Conservation (phyloP, 1,284 basidiomycete species). For the Fomitopsis pinicola region DNA sequence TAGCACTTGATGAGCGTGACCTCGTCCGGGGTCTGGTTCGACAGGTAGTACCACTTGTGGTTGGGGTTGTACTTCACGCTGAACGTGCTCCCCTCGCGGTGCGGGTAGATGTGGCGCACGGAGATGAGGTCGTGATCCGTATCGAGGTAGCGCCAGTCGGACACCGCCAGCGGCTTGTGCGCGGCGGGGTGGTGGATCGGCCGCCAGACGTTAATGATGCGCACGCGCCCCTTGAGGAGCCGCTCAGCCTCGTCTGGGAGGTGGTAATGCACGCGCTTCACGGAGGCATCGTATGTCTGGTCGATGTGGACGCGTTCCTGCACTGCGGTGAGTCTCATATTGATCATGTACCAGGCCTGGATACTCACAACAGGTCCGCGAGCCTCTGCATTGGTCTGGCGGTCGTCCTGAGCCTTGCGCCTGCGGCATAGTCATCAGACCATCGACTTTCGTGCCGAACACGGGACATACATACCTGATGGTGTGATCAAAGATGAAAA, state of each 20-base stretch:
- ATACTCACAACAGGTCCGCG: constrained; percentile 15
- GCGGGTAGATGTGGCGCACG: constrained; percentile 26
- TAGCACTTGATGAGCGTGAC: constrained; percentile 45
- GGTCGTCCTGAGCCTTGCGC: constrained; percentile 14
- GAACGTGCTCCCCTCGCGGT: constrained; percentile 30
- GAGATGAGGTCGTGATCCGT: constrained; percentile 30
- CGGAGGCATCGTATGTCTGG: constrained; percentile 45
- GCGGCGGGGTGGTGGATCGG: constrained; percentile 39
- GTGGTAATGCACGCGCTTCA: constrained; percentile 48
- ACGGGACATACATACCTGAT: constrained; percentile 30
- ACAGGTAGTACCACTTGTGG: constrained; percentile 43
- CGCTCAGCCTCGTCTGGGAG: constrained; percentile 40
- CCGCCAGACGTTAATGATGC: constrained; percentile 52
- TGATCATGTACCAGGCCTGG: neutral
- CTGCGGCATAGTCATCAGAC: neutral
- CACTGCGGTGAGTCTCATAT: constrained; percentile 6
- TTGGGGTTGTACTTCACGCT: constrained; percentile 30
- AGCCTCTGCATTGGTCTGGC: constrained; percentile 4
- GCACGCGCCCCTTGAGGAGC: constrained; percentile 44
- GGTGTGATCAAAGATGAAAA: constrained; percentile 44
- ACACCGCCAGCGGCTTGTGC: constrained; percentile 42
- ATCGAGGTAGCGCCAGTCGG: constrained; percentile 38
- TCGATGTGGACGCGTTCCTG: constrained; percentile 46
- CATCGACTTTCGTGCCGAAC: neutral
- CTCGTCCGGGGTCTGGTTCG: constrained; percentile 41